Evolutionary conservation across 352 stramenopile genomes (phyloP).

Genomic region (Peronospora farinosa): DNA sequence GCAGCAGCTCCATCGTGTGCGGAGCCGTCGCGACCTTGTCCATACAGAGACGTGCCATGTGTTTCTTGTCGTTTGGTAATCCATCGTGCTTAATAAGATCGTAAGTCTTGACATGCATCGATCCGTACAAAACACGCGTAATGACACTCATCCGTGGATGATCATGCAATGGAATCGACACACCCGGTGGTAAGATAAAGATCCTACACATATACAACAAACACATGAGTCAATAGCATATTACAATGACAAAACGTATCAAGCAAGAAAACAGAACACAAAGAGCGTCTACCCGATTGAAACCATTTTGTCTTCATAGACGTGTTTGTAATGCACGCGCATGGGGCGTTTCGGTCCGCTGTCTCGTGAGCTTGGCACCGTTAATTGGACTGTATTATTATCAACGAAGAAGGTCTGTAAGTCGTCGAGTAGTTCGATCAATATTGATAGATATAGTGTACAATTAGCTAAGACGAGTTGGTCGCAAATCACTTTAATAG

Average conservation of each 20-base stretch:
- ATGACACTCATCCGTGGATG: slow-evolving; percentile 83
- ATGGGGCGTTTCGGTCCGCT: slow-evolving; percentile 13
- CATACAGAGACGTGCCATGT: slow-evolving; percentile 35
- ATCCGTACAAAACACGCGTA: slow-evolving; percentile 73
- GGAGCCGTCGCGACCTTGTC: slow-evolving; percentile 46
- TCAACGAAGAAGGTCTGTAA: slow-evolving; percentile 1
- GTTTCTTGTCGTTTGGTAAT: slow-evolving; percentile 7
- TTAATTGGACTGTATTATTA: slow-evolving; percentile 44
- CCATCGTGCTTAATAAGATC: slow-evolving; percentile 35
- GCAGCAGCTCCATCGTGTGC: slow-evolving; percentile 62
- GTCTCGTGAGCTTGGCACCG: slow-evolving; percentile 28
- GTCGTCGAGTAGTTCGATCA: background rate
- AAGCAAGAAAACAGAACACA: background rate
- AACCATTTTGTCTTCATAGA: slow-evolving; percentile 75
- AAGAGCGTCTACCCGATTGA: slow-evolving; percentile 59
- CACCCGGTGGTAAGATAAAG: slow-evolving; percentile 71
- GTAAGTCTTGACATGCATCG: slow-evolving; percentile 55
- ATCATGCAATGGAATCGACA: slow-evolving; percentile 72
- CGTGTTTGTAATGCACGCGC: slow-evolving; percentile 65
- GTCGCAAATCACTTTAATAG: slow-evolving; percentile 64
- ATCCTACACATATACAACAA: slow-evolving; percentile 45
- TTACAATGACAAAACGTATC: background rate
- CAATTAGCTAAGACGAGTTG: slow-evolving; percentile 60
- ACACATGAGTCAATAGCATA: background rate
- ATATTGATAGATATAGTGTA: slow-evolving; percentile 17